Conservation (phyloP, 2,329 filamentous ascomycete genomes). For the Neofusicoccum cordaticola region DNA sequence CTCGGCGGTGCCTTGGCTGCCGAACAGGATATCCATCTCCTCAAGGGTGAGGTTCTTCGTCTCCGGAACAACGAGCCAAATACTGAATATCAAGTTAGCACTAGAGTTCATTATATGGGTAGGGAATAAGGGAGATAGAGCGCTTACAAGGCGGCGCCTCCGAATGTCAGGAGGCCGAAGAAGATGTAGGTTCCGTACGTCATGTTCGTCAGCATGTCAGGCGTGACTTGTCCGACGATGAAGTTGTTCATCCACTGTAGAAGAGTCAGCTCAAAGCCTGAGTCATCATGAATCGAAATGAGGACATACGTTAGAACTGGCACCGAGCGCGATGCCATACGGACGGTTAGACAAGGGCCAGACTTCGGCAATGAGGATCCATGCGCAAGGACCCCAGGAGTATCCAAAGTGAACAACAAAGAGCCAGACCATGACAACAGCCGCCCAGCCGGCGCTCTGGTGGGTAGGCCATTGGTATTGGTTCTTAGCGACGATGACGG, state of each 20-base stretch:
- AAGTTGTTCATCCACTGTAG: slow-evolving; percentile 43
- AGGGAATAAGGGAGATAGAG: background rate
- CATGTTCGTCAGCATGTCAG: slow-evolving; percentile 63
- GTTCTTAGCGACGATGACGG: slow-evolving; percentile 62
- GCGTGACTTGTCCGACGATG: slow-evolving; percentile 67
- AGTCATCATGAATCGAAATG: slow-evolving; percentile 47
- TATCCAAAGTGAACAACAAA: slow-evolving; percentile 75
- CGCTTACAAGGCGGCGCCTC: slow-evolving; percentile 53
- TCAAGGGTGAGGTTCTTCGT: slow-evolving; percentile 54
- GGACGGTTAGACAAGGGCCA: slow-evolving; percentile 69
- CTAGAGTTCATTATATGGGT: background rate
- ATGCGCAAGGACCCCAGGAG: slow-evolving; percentile 70
- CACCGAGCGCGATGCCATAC: slow-evolving; percentile 68
- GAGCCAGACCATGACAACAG: slow-evolving; percentile 69
- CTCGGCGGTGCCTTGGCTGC: slow-evolving; percentile 62
- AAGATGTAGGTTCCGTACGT: slow-evolving; percentile 70
- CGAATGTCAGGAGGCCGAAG: slow-evolving; percentile 63
- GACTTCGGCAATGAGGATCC: slow-evolving; percentile 73
- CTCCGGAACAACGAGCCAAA: slow-evolving; percentile 53
- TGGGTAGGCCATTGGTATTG: slow-evolving; percentile 58
- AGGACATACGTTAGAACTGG: slow-evolving; percentile 44
- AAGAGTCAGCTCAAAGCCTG: too few relatives aligned
- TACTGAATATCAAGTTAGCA: slow-evolving; percentile 19
- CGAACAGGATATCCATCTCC: slow-evolving; percentile 65
- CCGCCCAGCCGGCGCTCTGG: slow-evolving; percentile 65